Base-by-base conservation (phyloP, 306 rosid species). In the Begonia peltatifolia region DNA sequence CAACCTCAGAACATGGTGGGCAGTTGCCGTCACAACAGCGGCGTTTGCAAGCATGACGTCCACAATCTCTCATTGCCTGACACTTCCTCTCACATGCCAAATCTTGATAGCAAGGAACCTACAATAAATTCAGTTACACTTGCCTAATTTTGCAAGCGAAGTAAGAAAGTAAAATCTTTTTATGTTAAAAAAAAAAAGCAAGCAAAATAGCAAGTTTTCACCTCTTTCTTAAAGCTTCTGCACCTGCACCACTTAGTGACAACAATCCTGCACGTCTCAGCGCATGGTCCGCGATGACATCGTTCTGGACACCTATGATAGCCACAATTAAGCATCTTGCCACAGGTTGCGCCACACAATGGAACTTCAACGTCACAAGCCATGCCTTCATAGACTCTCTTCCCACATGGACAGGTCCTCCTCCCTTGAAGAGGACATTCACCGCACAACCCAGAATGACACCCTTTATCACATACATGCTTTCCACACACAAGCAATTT, bases 31-130 rank as follows among this genome's bases (percentile, higher is more conserved):
- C 95, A 35, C 97, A 90, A 78, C 97, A 90, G 61, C 92, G 87
- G 9, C 97, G 97, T 56, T 74, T 82, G 58, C 97, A 90, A 12
- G 90, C 78, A 68, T 90, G 97, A 35, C 94, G 76, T 10, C 85
- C 87, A 54, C 97, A 90, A 62, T 85, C 97, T 43, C 95, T 82
- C 59, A 70, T 44, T 59, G 53, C 74, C 65, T 64, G 85, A n/a
- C 97, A 90, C 76, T 80, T 90, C 83, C 95, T 80, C 58, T 90
- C 97, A 64, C 97, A 90, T 10, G 72, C 44, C 73, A 90, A 80
- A 61, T 83, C 87, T 80, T 90, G 97, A 80, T 78, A 74, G 70
- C 97, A 90, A 72, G 97, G 97, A 73, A 85, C 83, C 97, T 90
- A 83, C 70, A 67, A 68, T 55, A 80, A 66, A 63, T 73, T 68